Evolutionary conservation across 257 asterid species (phyloP).

Genomic region (Scutellaria galericulata): DNA sequence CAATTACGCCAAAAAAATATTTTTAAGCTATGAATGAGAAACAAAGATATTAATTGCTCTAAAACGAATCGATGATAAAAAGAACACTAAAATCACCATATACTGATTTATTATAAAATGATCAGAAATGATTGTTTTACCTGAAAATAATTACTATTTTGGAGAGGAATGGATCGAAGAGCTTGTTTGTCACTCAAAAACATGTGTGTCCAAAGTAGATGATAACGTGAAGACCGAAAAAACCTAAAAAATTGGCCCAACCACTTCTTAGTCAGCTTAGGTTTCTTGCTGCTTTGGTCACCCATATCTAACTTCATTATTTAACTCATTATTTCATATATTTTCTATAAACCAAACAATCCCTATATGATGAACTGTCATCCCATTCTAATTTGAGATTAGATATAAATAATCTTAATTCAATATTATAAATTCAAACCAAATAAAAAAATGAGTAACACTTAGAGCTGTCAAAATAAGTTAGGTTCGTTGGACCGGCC

Average conservation of each 20-base stretch:
- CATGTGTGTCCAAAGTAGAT: background rate
- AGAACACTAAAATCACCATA: too few species aligned
- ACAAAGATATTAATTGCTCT: too few species aligned
- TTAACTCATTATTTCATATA: background rate
- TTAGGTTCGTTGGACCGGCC: too few species aligned
- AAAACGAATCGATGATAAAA: too few species aligned
- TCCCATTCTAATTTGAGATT: background rate
- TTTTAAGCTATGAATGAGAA: too few species aligned
- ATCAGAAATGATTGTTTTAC: background rate
- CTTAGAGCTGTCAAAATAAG: too few species aligned
- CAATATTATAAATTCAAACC: too few species aligned
- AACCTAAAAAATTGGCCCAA: background rate
- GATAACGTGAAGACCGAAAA: conserved; percentile 1
- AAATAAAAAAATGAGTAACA: too few species aligned
- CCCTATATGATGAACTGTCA: conserved; percentile 7
- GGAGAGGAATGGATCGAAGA: background rate
- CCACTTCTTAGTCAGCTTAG: conserved; percentile 18
- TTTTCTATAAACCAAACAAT: conserved; percentile 10
- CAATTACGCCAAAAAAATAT: too few species aligned
- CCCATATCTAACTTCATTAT: conserved; percentile 30
- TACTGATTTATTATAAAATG: too few species aligned
- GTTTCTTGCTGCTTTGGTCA: conserved; percentile 33
- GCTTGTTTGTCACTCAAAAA: background rate
- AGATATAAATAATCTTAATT: background rate
- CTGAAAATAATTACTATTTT: background rate